phyloP scores from a whole-genome alignment of 2,329 filamentous ascomycete genomes.

The Aspergillus sp. region DNA sequence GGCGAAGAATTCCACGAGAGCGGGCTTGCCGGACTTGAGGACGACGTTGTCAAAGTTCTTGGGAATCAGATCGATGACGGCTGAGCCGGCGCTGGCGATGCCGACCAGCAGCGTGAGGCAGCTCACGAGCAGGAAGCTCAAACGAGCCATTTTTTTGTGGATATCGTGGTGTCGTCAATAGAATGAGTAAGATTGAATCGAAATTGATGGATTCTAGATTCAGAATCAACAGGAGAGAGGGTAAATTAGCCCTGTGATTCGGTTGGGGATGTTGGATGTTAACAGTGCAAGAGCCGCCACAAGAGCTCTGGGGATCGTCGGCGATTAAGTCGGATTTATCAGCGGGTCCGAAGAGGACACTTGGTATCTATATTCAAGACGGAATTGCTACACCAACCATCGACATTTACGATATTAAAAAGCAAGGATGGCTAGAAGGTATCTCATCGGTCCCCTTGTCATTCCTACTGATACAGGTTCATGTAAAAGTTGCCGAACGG shows the following conservation, averaged over 20 bases:
- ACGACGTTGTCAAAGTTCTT: conserved; percentile 89
- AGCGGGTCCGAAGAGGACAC: conserved; percentile 27
- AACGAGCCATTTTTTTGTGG: conserved; percentile 44
- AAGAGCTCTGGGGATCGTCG: background rate
- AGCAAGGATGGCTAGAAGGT: background rate
- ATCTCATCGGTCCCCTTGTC: background rate
- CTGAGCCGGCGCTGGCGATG: conserved; percentile 64
- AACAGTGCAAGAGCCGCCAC: background rate
- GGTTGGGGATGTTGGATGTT: too few species aligned
- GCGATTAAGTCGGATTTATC: conserved; percentile 6
- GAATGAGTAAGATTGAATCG: background rate
- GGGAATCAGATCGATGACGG: conserved; percentile 84
- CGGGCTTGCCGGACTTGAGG: conserved; percentile 86
- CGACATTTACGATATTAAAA: background rate
- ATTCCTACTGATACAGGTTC: conserved; percentile 4
- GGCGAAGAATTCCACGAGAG: conserved; percentile 96
- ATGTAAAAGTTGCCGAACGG: background rate
- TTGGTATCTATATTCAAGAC: conserved; percentile 16
- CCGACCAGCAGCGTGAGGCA: conserved; percentile 45
- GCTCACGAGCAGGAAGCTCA: conserved; percentile 43
- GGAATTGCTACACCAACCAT: background rate
- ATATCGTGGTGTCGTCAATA: too few species aligned
- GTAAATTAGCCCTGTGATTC: too few species aligned
- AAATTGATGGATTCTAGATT: background rate
- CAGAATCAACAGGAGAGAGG: background rate